Evolutionary conservation across 2,329 filamentous ascomycete genomes (phyloP), one percentile per base, ranked within the genome.

Genomic region (Samsoniella hepiali): DNA sequence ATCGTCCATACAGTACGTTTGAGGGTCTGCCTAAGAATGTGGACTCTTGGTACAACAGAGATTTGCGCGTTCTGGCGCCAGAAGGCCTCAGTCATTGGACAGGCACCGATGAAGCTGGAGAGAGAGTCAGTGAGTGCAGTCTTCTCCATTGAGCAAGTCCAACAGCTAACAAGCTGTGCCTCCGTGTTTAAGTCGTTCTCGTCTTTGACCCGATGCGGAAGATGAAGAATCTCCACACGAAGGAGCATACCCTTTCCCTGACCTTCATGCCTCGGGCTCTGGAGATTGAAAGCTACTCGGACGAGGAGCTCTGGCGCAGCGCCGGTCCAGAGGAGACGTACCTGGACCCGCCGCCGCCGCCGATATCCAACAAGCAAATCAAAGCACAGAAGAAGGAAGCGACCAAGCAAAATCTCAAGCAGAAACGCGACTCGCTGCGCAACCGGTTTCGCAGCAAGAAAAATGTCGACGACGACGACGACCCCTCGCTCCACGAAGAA

Each of bases 201-300:
- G 31, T 69, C 5, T 69, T 70, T 38, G 71, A 71, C 32, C 70
- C 69, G 2, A 54, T 53, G 3, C 65, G 70, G 27, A 64, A 49
- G 8, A 72, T 72, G 68, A 65, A 62, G 11, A 56, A 71, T 29
- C 63, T 66, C 10, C 66, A 64, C 38, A 72, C 70, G 1, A 55
- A 64, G 1, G 63, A 70, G 10, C 31, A 60, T 10, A 69, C 59
- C 0, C 69, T 67, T 0, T 70, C 71, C 4, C 62, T 72, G 2
- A 73, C 70, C 3, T 73, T 72, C 29, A 72, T 73, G 70, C 71
- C 71, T 5, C 63, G 71, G 29, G 69, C 69, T 0, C 65, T 71
- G 67, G 71, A 72, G 42, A 63, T 72, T 11, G 70, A 72, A 55
- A 69, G 69, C 1, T 72, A 69, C n/a, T 66, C 70, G 1, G 68